Conservation (phyloP, 2,329 filamentous ascomycete species). For the Epichloe hybrida region DNA sequence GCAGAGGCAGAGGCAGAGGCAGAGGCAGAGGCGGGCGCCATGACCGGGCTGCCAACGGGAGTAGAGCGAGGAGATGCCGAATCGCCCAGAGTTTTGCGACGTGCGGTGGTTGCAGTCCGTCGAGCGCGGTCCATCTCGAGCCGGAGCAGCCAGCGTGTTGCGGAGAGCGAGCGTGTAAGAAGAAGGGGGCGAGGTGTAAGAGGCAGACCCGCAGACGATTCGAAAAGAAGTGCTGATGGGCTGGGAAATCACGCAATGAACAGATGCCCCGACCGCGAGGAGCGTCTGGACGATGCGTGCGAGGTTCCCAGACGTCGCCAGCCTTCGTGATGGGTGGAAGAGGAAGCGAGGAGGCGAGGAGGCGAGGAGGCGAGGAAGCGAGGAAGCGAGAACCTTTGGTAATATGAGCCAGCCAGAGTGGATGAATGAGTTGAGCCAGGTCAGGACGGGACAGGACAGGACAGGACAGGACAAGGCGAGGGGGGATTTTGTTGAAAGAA, state of each 20-base stretch:
- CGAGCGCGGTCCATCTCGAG: constrained; percentile 25
- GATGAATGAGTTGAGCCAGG: constrained; percentile 5
- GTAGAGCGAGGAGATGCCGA: constrained; percentile 22
- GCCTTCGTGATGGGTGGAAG: constrained; percentile 2
- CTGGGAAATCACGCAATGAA: constrained; percentile 3
- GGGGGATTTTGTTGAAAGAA: constrained; percentile 3
- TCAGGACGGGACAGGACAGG: too few species aligned
- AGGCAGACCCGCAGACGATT: not conserved
- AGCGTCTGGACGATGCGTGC: not conserved
- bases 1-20: constrained; percentile 11
- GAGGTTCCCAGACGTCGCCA: not conserved
- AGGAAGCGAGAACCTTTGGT: not conserved
- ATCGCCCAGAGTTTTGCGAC: constrained; percentile 18
- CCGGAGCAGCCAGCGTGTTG: constrained; percentile 14
- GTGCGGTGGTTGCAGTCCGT: constrained; percentile 18
- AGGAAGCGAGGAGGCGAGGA: not conserved
- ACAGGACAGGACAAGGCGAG: not conserved
- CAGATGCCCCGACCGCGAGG: not conserved
- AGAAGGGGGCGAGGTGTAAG: constrained; percentile 10
- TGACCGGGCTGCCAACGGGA: constrained; percentile 19
- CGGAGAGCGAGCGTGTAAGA: constrained; percentile 7
- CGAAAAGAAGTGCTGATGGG: not conserved
- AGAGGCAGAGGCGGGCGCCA: constrained; percentile 7
- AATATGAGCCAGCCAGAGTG: constrained; percentile 1
- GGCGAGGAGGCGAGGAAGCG: too few species aligned